Base-by-base conservation (phyloP, 768 basidiomycete genomes). In the Scleroderma bovista region DNA sequence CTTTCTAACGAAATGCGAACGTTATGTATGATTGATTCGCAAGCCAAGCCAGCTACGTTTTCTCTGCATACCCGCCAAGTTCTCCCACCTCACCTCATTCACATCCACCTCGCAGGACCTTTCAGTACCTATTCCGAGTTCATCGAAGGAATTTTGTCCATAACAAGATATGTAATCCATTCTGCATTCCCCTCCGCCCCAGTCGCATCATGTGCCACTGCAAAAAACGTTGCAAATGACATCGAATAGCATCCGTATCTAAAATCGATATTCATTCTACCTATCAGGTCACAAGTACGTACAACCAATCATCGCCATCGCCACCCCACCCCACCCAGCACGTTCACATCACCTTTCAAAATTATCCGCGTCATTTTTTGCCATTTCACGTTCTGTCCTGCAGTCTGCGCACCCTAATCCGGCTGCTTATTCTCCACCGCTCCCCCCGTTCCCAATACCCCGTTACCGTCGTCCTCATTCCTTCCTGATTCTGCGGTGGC, bases 151-250 rank as follows among this genome's bases (percentile, higher is more conserved):
- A 26, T n/a, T 43, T 6, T 3, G 41, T 43, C 13, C 39, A 40
- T 17, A 40, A 40, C 39, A 19, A 17, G 39, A 2, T 6, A 17
- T 6, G 4, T 17, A 17, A 12, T 40, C 39, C 39, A 40, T 29
- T 26, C 41, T 43, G 41, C 13, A 10, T 4, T 43, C 45, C 61
- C 62, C 63, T 66, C 61, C 61, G 61, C 63, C 63, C 63, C 61
- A 19, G 32, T 56, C 63, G 63, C 57, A 57, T 55, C 58, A 54
- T 16, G 47, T 48, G 38, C 41, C 41, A 43, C 24, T 43, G 12
- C 6, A 15, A 36, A 36, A 36, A 36, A 36, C 34, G 34, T 36
- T 36, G 34, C 34, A 36, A 13, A 36, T 36, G 34, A 36, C 34
- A 36, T n/a, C 12, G 34, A n/a, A 36, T 29, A 23, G 23, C 23